Conservation (phyloP, 805 yeast genomes). For the Maudiozyma barnettii region DNA sequence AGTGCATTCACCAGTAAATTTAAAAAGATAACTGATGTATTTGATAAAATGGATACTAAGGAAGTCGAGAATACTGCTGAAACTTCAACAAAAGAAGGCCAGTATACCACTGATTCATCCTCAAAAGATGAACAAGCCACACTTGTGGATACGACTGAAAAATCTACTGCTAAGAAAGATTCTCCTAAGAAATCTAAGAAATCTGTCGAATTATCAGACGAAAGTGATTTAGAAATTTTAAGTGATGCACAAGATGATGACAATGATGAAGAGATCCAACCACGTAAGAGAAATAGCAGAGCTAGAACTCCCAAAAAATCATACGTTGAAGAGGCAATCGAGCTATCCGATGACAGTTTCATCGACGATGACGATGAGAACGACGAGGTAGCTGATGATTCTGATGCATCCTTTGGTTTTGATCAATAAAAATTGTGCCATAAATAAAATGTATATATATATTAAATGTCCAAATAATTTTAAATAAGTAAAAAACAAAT, state of each 20-base stretch:
- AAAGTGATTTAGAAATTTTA: constrained; percentile 13
- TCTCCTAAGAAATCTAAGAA: constrained; percentile 5
- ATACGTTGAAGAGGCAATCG: constrained; percentile 13
- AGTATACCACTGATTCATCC: background rate
- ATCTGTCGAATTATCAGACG: constrained; percentile 15
- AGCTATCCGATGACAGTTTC: constrained; percentile 23
- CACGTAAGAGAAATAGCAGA: constrained; percentile 17
- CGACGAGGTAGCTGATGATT: constrained; percentile 7
- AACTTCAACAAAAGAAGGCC: background rate
- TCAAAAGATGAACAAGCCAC: background rate
- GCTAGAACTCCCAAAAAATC: constrained; percentile 9
- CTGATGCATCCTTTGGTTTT: constrained; percentile 17
- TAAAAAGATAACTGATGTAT: constrained; percentile 23
- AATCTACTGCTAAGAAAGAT: constrained; percentile 1
- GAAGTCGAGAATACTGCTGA: constrained; percentile 1
- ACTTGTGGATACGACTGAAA: background rate
- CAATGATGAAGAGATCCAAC: constrained; percentile 9
- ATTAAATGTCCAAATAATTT: background rate
- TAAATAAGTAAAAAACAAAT: background rate
- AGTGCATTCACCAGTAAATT: constrained; percentile 27
- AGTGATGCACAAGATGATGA: constrained; percentile 10
- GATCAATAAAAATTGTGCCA: constrained; percentile 6
- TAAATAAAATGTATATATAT: background rate
- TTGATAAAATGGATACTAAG: constrained; percentile 12
- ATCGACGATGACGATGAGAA: constrained; percentile 17